A percentile compares a stretch with the other conserved stretches of the same genome.
Conservation (phyloP, 192 early-diverging fungal genomes). For the Entrophospora sp. region DNA sequence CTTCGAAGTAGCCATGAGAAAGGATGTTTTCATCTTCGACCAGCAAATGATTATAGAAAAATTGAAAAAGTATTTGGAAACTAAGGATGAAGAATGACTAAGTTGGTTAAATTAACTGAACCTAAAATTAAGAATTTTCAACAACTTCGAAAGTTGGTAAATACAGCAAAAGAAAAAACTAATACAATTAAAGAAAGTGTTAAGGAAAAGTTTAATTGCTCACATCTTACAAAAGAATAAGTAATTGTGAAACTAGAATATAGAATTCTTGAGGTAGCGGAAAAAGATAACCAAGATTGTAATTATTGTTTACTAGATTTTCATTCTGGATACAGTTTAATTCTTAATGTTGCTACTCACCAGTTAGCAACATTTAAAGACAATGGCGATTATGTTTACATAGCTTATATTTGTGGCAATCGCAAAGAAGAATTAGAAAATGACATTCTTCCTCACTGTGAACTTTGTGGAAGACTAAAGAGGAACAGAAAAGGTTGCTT, state of each 20-base stretch:
- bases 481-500: no score
- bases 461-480: no score
- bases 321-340: background rate
- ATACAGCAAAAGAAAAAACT: background rate
- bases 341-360: background rate
- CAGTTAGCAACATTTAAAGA: no score
- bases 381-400: no score
- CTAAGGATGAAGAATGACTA: background rate
- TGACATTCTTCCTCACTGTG: no score
- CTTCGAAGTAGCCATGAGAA: background rate
- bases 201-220: conserved; percentile 1
- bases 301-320: background rate
- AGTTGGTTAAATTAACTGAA: background rate
- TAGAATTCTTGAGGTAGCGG: conserved; percentile 4
- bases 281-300: conserved; percentile 4
- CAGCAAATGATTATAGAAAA: background rate
- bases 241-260: no score
- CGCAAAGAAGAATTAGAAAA: no score
- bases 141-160: conserved; percentile 7
- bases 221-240: conserved; percentile 6
- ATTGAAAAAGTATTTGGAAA: background rate
- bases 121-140: conserved; percentile 6
- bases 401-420: no score
- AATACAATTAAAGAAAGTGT: background rate
- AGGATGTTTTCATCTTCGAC: conserved; percentile 5